phyloP scores from a whole-genome alignment of 805 yeast genomes.

The Lipomyces kockii region DNA sequence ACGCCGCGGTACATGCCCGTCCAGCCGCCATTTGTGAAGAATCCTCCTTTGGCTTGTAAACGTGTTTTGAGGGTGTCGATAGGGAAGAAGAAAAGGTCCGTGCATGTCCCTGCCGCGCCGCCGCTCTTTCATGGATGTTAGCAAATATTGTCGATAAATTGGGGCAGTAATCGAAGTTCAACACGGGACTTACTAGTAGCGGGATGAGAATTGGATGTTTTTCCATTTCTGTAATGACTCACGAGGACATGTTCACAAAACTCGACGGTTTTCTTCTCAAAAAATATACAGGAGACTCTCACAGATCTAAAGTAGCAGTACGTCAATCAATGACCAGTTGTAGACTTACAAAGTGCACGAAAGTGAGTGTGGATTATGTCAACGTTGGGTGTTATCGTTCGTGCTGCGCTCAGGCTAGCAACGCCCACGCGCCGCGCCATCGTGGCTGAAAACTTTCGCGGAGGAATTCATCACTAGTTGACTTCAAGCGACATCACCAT shows the following conservation, averaged over 20 bases:
- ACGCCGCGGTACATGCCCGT: constrained; percentile 87
- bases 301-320: no score
- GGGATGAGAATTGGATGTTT: constrained; percentile 36
- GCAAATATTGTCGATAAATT: not conserved
- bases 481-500: not conserved
- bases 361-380: no score
- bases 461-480: no score
- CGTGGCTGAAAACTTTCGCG: not conserved
- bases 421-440: constrained; percentile 3
- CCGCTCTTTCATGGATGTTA: constrained; percentile 59
- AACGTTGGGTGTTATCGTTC: not conserved
- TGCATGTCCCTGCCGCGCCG: constrained; percentile 94
- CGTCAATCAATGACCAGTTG: no score
- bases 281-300: no score
- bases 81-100: constrained; percentile 94
- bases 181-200: constrained; percentile 21
- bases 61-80: constrained; percentile 94
- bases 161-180: no score
- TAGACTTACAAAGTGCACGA: no score
- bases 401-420: not conserved
- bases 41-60: constrained; percentile 93
- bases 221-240: constrained; percentile 25
- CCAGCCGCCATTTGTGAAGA: constrained; percentile 91
- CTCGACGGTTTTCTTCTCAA: no score
- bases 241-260: not conserved